phyloP scores from a whole-genome alignment of 768 basidiomycete species.

The Stropharia rugosoannulata region DNA sequence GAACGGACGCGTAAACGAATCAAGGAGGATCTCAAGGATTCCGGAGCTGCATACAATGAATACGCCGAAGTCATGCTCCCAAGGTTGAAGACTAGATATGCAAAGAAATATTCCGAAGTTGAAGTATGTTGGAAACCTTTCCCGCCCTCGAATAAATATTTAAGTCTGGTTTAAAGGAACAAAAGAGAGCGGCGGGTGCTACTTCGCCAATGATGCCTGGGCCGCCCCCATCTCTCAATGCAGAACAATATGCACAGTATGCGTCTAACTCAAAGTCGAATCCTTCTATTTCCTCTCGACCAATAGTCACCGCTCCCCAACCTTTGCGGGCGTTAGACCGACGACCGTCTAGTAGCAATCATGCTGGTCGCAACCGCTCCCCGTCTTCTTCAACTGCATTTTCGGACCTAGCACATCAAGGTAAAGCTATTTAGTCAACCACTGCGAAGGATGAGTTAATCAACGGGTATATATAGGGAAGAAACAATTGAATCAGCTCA shows the following conservation, averaged over 20 bases:
- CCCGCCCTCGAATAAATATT: not conserved
- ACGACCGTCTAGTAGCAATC: slow-evolving; percentile 61
- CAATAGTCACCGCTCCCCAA: slow-evolving; percentile 67
- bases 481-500: slow-evolving; percentile 82
- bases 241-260: slow-evolving; percentile 34
- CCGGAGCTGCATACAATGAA: slow-evolving; percentile 73
- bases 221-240: slow-evolving; percentile 18
- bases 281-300: slow-evolving; percentile 44
- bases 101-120: slow-evolving; percentile 83
- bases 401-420: slow-evolving; percentile 87
- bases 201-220: slow-evolving; percentile 23
- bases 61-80: slow-evolving; percentile 81
- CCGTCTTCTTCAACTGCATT: slow-evolving; percentile 82
- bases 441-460: not conserved
- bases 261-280: slow-evolving; percentile 43
- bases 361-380: slow-evolving; percentile 62
- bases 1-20: slow-evolving; percentile 90
- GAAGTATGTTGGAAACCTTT: slow-evolving; percentile 51
- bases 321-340: slow-evolving; percentile 76
- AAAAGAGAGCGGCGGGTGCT: slow-evolving; percentile 49
- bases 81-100: slow-evolving; percentile 74
- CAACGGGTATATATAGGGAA: slow-evolving; percentile 51
- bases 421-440: slow-evolving; percentile 29
- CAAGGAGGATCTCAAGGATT: slow-evolving; percentile 87
- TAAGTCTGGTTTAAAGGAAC: slow-evolving; percentile 46